Evolutionary conservation across 106 monocot species (phyloP), one percentile per base, ranked within the genome.

Genomic region (Agapanthus africanus): DNA sequence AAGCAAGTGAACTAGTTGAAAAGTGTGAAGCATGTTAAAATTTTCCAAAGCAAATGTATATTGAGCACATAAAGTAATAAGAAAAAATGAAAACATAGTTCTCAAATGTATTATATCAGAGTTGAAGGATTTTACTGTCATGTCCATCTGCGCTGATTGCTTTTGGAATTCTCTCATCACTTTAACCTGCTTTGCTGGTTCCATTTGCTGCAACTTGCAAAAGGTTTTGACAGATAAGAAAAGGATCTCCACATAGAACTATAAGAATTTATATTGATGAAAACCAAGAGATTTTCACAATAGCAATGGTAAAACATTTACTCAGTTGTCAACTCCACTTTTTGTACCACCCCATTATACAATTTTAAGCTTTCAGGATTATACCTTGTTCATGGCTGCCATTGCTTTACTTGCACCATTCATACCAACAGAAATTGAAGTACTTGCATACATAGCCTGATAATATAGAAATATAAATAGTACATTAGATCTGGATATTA

Each of bases 401-500:
- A 99, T 99, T 63, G 93, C 93, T 81, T 93, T 99, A 73, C 87
- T 99, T 69, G 99, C 99, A 54, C 99, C 93, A 70, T 93, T 99
- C 99, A 99, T 99, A 67, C 99, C 99, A 65, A 77, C 79, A 79
- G 93, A 99, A 73, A 99, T 93, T 49, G 99, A 99, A 78, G 99
- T 99, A 51, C 77, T 80, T 27, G 99, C 99, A 81, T 99, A 78
- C 93, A 93, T 92, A 54, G 99, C 99, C 99, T 99, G 70, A 65
- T 28, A 42, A 76, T 54, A 78, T 26, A 51, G 18, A 32, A 61
- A 50, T n/a, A 33, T 47, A 65, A 56, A 63, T 31, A 31, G 28
- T 37, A 67, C 16, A 38, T 26, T 34, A 37, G 4, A 23, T 8
- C 35, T 13, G 56, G 35, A 21, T 31, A 37, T 1, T 33, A 66